A percentile compares a stretch with the other conserved stretches of the same genome.
Evolutionary conservation across 2,329 filamentous ascomycete species (phyloP).

Genomic region (Fusarium kyushuense): DNA sequence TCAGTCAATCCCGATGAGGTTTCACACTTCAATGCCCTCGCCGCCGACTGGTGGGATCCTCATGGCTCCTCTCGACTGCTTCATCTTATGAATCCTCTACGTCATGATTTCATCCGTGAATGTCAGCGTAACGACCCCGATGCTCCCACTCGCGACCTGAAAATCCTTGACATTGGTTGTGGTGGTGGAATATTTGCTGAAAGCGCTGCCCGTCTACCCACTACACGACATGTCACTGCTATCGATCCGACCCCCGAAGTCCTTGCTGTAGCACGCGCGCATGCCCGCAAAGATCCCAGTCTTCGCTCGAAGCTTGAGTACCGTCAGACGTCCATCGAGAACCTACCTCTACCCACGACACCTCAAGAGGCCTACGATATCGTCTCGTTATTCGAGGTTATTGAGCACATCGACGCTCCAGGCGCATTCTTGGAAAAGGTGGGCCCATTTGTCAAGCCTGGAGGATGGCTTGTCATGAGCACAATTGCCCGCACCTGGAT

Average conservation of each 20-base stretch:
- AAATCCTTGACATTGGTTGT: constrained; percentile 92
- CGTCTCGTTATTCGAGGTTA: constrained; percentile 90
- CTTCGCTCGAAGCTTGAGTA: constrained; percentile 76
- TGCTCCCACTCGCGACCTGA: constrained; percentile 58
- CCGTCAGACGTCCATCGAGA: constrained; percentile 81
- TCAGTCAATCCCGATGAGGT: constrained; percentile 91
- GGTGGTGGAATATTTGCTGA: constrained; percentile 98
- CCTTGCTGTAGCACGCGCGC: constrained; percentile 78
- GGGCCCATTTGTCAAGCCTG: constrained; percentile 82
- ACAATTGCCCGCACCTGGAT: constrained; percentile 92
- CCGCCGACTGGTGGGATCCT: constrained; percentile 96
- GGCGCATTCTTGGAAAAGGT: constrained; percentile 78
- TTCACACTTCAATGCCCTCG: constrained; percentile 93
- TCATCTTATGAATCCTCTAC: constrained; percentile 97
- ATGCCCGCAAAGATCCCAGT: constrained; percentile 79
- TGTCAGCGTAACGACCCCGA: constrained; percentile 71
- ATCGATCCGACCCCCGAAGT: constrained; percentile 84
- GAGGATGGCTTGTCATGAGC: constrained; percentile 91
- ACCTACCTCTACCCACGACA: constrained; percentile 61
- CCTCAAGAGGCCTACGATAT: constrained; percentile 74
- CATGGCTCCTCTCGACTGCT: constrained; percentile 91
- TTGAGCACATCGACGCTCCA: constrained; percentile 89
- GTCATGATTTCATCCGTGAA: constrained; percentile 87
- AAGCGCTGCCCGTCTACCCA: constrained; percentile 76
- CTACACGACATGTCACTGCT: constrained; percentile 74